Base-by-base conservation (phyloP, 805 yeast species). In the Kodamaea fukazawae region DNA sequence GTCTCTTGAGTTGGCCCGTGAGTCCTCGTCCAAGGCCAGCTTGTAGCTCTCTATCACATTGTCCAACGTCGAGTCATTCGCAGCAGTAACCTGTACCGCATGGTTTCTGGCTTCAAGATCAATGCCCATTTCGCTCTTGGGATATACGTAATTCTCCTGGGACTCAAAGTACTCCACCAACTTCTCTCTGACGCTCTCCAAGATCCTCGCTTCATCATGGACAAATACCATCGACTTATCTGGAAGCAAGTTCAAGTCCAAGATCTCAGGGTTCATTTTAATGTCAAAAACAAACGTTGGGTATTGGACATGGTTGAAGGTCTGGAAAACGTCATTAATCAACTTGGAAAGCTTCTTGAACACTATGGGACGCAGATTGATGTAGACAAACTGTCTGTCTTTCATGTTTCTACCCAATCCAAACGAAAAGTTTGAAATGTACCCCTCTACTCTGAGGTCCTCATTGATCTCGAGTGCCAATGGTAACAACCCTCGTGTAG, bases 161-260 rank as follows among this genome's bases (percentile, higher is more conserved):
- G 44, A 37, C 14, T 75, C 70, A 51, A 75, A 86, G 41, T 75
- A 70, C 1, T 58, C 55, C 0, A 54, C 50, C 12, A 90, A 50
- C n/a, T 66, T 57, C n/a, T 68, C 75, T 38, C 78, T 67, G 4
- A 91, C 46, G 1, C 63, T 61, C 25, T 81, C 84, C 4, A 84
- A 48, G 1, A 90, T 55, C n/a, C 63, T 57, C 3, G 60, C 56
- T 57, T 90, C 97, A 45, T 79, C 70, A 43, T 82, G 88, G 2
- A 89, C 55, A 51, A 86, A 55, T 2, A 90, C 70, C 2, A 79
- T 76, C 38, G 91, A 69, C 56, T 93, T 93, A 57, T 93, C 97
- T 0, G 99, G 98, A 0, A 96, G 82, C 1, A 93, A 85, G 59
- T 93, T 93, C 13, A 93, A 71, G 61, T 93, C 99, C n/a, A 83